Percentiles rank a stretch among this genome's conserved stretches.
Evolutionary conservation across 1,139 yeast genomes (phyloP).

Genomic region (Magnusiomyces tetraspermus): DNA sequence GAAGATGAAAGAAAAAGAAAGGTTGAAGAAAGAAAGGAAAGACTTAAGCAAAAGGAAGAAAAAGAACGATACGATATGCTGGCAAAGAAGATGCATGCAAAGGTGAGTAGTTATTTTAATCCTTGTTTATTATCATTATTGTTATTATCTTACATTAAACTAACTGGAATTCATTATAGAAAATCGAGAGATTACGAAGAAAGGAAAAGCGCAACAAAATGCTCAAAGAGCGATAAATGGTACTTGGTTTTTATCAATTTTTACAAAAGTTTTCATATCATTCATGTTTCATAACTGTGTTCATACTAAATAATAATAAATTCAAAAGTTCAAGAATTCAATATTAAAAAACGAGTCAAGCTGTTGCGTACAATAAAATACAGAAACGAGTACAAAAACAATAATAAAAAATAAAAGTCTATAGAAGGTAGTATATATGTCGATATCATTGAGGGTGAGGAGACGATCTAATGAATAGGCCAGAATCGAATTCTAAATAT

Average conservation of each 20-base stretch:
- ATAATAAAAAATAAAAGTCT: not conserved
- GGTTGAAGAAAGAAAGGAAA: constrained; percentile 30
- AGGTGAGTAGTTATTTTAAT: constrained; percentile 17
- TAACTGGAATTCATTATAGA: constrained; percentile 8
- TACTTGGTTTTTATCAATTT: not conserved
- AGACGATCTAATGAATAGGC: not conserved
- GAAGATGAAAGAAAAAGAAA: constrained; percentile 24
- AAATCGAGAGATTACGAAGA: constrained; percentile 33
- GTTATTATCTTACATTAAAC: not conserved
- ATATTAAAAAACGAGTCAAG: too few species aligned
- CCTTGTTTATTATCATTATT: not conserved
- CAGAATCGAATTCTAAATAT: not conserved
- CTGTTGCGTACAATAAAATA: too few species aligned
- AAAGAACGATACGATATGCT: constrained; percentile 34
- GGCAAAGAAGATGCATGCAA: constrained; percentile 36
- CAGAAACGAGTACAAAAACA: not conserved
- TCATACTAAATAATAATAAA: too few species aligned
- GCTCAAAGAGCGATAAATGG: constrained; percentile 35
- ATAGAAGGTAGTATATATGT: not conserved
- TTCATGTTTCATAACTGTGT: not conserved
- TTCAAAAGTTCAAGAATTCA: too few species aligned
- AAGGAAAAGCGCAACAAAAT: constrained; percentile 38
- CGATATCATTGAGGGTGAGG: not conserved
- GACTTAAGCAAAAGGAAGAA: constrained; percentile 35
- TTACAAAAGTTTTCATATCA: not conserved